These are phyloP conservation scores for Arabidopsis arenosa DNA, from an alignment of 345 rosid genomes.

Conservation along the genomic window DNA sequence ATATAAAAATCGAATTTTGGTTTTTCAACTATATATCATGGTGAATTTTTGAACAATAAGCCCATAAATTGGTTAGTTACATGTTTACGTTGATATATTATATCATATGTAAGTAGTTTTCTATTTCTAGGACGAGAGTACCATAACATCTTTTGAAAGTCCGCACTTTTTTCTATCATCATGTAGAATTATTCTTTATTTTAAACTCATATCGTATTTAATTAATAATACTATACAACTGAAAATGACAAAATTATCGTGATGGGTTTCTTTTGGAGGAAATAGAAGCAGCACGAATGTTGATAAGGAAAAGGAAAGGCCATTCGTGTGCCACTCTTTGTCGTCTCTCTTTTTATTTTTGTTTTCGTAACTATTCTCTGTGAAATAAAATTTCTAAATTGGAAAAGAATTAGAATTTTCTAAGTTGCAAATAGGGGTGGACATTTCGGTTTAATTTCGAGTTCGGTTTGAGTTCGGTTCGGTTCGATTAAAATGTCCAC, in stretches of 20 bases:
- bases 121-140: not conserved
- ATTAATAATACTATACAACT: not conserved
- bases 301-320: constrained; percentile 29
- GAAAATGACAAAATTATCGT: constrained; percentile 23
- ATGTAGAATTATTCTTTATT: not conserved
- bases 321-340: constrained; percentile 43
- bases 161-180: constrained; percentile 1
- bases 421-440: no score
- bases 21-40: not conserved
- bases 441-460: no score
- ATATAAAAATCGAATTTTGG: not conserved
- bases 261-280: constrained; percentile 37
- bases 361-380: not conserved
- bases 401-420: no score
- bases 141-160: not conserved
- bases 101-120: not conserved
- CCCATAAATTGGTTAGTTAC: not conserved
- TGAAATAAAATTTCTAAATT: not conserved
- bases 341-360: constrained; percentile 13
- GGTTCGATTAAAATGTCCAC: no score
- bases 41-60: not conserved
- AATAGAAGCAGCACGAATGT: constrained; percentile 24
- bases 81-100: not conserved
- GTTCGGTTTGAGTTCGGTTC: no score
- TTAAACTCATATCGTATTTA: not conserved